phyloP scores from a whole-genome alignment of 2,329 filamentous ascomycete species.

The Neonectria neomacrospora region DNA sequence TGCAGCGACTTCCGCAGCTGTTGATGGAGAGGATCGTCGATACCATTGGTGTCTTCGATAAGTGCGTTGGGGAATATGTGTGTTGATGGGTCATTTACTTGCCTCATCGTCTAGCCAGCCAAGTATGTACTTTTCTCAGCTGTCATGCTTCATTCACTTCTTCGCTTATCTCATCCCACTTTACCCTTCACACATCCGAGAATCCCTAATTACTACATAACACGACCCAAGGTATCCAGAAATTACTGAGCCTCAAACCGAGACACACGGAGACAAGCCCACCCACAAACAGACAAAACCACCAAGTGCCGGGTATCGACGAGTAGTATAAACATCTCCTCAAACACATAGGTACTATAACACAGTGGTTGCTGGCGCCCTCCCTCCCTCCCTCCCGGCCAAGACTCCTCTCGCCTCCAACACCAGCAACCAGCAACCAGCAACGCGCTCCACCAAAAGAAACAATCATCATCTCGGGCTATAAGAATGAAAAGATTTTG shows the following conservation, averaged over 20 bases:
- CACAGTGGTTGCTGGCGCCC: constrained; percentile 27
- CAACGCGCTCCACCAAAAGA: constrained; percentile 27
- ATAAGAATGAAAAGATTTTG: background rate
- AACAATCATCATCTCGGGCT: background rate
- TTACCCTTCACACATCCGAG: too few relatives aligned
- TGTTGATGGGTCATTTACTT: too few relatives aligned
- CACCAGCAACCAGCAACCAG: constrained; percentile 11
- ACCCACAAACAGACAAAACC: constrained; percentile 27
- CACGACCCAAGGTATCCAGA: constrained; percentile 14
- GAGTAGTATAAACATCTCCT: constrained; percentile 44
- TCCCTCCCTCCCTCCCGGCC: background rate
- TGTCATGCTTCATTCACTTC: too few relatives aligned
- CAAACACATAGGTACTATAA: constrained; percentile 33
- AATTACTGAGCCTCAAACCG: constrained; percentile 15
- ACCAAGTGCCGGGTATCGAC: constrained; percentile 50
- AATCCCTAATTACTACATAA: too few relatives aligned
- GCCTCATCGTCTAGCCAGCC: too few relatives aligned
- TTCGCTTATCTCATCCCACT: too few relatives aligned
- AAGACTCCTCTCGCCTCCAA: background rate
- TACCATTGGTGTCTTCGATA: too few relatives aligned
- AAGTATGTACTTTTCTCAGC: too few relatives aligned
- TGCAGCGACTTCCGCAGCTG: too few relatives aligned
- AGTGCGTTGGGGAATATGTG: too few relatives aligned
- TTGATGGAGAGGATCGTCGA: too few relatives aligned
- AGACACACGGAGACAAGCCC: constrained; percentile 17